Evolutionary conservation across 2,329 filamentous ascomycete genomes (phyloP), one percentile per base, ranked within the genome.

Genomic region (Pyricularia sp.): DNA sequence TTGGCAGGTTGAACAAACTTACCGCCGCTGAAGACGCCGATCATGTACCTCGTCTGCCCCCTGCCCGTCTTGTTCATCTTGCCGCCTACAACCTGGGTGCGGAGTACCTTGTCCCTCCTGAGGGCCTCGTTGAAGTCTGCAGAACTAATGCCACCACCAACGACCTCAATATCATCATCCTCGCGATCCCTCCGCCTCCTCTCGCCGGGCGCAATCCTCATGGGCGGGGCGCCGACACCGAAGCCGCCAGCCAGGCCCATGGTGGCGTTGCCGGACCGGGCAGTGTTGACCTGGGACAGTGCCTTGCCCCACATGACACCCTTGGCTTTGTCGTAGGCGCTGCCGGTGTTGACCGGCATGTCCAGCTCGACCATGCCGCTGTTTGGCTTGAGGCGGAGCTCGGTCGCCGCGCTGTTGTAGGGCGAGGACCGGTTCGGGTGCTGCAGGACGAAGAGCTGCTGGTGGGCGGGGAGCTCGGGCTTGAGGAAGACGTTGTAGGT

Each of bases 301-400:
- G 91, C 88, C 75, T 92, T 88, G 23, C 94, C 95, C 87, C 93
- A 98, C 72, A 87, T 85, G 67, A 95, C 81, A 65, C 93, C 94
- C 81, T 94, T 93, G 72, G 87, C 86, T 72, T 90, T 86, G 80
- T 98, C 93, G 82, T 97, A 98, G 76, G 92, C 90, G 70, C 78
- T 78, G 69, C 83, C 82, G 71, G 88, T 89, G 81, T 89, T 88
- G 73, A 97, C 83, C 4, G 93, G 92, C n/a, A 97, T 86, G 77
- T 99, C 95, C 68, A 98, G 84, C 80, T 99, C 95, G 69, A 97
- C 84, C 81, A 97, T 92, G 69, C 94, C 94, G 0, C 92, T 87
- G 69, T 85, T 81, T 17, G 90, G 86, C 81, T 98, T 99, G 77
- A 97, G 82, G 73, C 94, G 92, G 74, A 98, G 83, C 74, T 91